Conservation (phyloP, 495 filamentous ascomycete genomes). For the Podospora fimiseda region DNA sequence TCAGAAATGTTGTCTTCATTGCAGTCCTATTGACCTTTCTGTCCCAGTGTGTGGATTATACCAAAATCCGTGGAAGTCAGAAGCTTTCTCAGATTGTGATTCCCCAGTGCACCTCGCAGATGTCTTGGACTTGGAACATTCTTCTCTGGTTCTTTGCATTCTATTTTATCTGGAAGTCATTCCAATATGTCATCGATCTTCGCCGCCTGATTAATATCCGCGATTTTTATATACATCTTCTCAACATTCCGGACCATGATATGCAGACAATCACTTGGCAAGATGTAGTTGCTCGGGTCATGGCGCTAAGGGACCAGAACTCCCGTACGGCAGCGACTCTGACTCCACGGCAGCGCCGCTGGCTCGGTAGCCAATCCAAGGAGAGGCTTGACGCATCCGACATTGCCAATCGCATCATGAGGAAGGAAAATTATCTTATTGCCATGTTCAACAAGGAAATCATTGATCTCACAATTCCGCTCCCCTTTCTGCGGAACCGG, state of each 20-base stretch:
- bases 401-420: conserved; percentile 95
- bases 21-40: conserved; percentile 81
- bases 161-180: conserved; percentile 75
- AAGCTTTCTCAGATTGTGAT: conserved; percentile 71
- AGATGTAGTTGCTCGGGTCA: conserved; percentile 81
- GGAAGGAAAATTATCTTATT: conserved; percentile 92
- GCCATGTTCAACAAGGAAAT: conserved; percentile 96
- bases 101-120: conserved; percentile 75
- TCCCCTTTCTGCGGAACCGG: conserved; percentile 74
- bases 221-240: conserved; percentile 80
- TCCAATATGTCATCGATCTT: conserved; percentile 68
- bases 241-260: conserved; percentile 82
- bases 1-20: conserved; percentile 62
- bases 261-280: conserved; percentile 98
- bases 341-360: conserved; percentile 51
- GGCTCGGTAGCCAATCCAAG: conserved; percentile 79
- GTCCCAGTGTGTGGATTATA: conserved; percentile 80
- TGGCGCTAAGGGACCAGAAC: conserved; percentile 81
- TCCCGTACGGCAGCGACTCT: conserved; percentile 65
- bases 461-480: conserved; percentile 73
- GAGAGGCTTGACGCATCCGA: conserved; percentile 94
- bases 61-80: conserved; percentile 64
- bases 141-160: conserved; percentile 82
- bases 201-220: conserved; percentile 70
- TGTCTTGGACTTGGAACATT: conserved; percentile 73